Conservation (phyloP, 176 grass and related monocot genomes). For the Avena atlantica region DNA sequence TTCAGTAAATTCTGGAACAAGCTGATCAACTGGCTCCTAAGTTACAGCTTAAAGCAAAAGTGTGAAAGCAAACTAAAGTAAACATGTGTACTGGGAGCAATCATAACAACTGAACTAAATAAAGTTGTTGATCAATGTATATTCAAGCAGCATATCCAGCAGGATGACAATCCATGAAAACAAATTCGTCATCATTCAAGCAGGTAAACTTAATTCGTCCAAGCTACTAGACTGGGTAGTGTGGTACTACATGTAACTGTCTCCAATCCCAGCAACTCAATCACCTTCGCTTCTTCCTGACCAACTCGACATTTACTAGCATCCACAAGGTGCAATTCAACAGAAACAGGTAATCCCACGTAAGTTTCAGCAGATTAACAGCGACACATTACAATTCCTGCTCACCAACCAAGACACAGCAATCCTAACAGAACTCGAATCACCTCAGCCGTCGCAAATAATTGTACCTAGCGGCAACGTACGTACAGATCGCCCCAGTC, state of each 20-base stretch:
- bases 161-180: not conserved
- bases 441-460: no score
- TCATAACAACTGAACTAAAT: no score
- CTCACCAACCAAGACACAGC: not conserved
- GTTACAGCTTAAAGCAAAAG: not conserved
- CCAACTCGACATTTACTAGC: no score
- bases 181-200: not conserved
- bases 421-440: not conserved
- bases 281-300: no score
- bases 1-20: not conserved
- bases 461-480: no score
- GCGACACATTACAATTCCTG: not conserved
- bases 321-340: not conserved
- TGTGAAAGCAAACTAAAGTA: not conserved
- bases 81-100: not conserved
- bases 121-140: not conserved
- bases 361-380: not conserved
- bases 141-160: not conserved
- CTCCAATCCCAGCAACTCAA: no score
- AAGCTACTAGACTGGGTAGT: not conserved
- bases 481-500: not conserved
- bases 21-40: not conserved
- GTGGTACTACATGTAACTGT: not conserved
- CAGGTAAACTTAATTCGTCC: not conserved
- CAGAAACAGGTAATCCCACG: not conserved